Base-by-base conservation (phyloP, 2,329 filamentous ascomycete genomes). In the Alternaria dauci region DNA sequence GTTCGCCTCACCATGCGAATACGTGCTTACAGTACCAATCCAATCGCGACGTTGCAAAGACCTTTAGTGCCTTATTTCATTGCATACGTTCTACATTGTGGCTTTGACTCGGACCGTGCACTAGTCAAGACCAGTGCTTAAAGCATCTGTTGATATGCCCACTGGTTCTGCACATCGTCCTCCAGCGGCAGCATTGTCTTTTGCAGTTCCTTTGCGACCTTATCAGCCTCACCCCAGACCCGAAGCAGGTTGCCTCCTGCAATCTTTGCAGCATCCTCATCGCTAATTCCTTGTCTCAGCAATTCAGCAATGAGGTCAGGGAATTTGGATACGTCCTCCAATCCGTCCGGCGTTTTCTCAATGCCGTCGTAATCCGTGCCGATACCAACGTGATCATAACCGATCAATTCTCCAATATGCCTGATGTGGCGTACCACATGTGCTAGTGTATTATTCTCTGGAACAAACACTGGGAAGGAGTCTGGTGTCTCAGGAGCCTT, bases 351-450 rank as follows among this genome's bases (percentile, higher is more conserved):
- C 5, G 88, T 88, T 1, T 70, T 76, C 1, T 76, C 73, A 58
- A 94, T 94, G 8, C 88, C 94, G 75, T 97, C 94, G 75, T 94
- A 97, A 76, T 98, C 94, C 53, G 91, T 93, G 0, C 94, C 94
- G 18, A 97, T 79, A 0, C 94, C 94, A 16, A 97, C 93, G 75
- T 97, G 87, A 41, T 94, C 91, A 70, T 91, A 97, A 3, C 94
- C 94, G 61, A 97, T 92, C 32, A 90, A 80, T 46, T 91, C 83
- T 2, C 92, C 94, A 67, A 97, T 94, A 74, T 98, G 85, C 65
- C 87, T 84, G 62, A 97, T 90, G 76, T 97, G 94, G 62, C 88
- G 84, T 1, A 88, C 92, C 1, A 96, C 92, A 61, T 94, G 91
- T 23, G 84, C 83, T 36, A 98, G 78, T 0, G 92, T 96, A 8